Base-by-base conservation (phyloP, 495 filamentous ascomycete genomes). In the Trichoderma virens region DNA sequence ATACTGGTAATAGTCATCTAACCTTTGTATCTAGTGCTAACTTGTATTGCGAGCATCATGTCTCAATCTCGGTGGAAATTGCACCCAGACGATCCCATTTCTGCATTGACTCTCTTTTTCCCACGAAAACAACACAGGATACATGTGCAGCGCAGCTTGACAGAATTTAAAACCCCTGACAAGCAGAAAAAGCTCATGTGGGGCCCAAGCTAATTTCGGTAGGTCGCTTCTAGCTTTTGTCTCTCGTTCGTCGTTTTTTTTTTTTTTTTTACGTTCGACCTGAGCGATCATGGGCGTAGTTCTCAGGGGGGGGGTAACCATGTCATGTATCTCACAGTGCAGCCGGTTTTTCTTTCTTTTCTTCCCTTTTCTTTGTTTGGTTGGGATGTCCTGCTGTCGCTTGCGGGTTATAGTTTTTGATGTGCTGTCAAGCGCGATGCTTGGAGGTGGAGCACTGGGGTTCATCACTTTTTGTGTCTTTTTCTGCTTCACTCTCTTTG, bases 241-340 rank as follows among this genome's bases (percentile, higher is more conserved):
- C 32, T 11, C 5, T 11, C 32, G 4, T 35, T 35, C 32, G 4
- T 35, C 11, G 32, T 35, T 35, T 4, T 35, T 35, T 35, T 35
- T n/a, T 56, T 11, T 56, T 28, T 56, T 27, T 30, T 30, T 56
- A 30, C 9, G 2, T 27, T 30, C 8, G 18, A 16, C 51, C n/a
- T 51, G 45, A 56, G 5, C 51, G 51, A 30, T 28, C 51, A 27
- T 13, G 51, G 51, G 51, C 51, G 51, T 23, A 11, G 25, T 56
- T 56, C 51, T 56, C 51, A 56, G 51, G 51, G 51, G 51, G 51
- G 23, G 0, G 32, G 32, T 4, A 35, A 35, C 32, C 32, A 35
- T 35, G 32, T 4, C 32, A 56, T 56, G 51, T 56, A 56, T 56
- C 51, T 56, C 51, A 56, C 51, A 56, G 51, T 56, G 51, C 51